A percentile compares a stretch with the other conserved stretches of the same genome.
These are phyloP conservation scores for Collybia sp. DNA, from an alignment of 768 basidiomycete species.

Conservation along the genomic window DNA sequence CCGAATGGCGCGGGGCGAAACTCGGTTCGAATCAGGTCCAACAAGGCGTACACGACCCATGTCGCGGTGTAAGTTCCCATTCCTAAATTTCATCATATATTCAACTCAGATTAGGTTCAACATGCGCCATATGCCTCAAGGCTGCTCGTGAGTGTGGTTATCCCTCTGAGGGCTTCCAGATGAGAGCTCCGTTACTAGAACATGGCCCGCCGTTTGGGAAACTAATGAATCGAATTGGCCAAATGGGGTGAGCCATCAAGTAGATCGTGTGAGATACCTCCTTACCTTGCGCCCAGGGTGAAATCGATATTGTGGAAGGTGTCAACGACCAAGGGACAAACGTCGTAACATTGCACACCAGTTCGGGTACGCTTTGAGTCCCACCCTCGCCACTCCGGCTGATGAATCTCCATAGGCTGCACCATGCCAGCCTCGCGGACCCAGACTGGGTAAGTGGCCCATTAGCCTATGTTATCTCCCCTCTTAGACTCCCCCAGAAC, in stretches of 20 bases:
- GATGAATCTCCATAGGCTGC: conserved; percentile 22
- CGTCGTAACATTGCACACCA: conserved; percentile 52
- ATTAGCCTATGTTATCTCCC: background rate
- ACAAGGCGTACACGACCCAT: conserved; percentile 46
- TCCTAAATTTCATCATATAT: background rate
- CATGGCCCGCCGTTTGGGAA: conserved; percentile 55
- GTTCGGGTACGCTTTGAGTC: conserved; percentile 23
- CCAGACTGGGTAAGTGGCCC: conserved; percentile 37
- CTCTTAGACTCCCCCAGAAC: conserved; percentile 12
- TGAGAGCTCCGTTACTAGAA: conserved; percentile 14
- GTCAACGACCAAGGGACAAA: conserved; percentile 54
- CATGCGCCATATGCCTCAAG: conserved; percentile 32
- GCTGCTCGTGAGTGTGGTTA: conserved; percentile 21
- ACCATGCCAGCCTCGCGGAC: conserved; percentile 32
- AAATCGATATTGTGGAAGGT: conserved; percentile 50
- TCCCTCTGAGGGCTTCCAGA: background rate
- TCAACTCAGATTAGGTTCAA: conserved; percentile 22
- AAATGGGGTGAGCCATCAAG: conserved; percentile 27
- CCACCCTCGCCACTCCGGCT: background rate
- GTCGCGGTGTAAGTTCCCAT: conserved; percentile 42
- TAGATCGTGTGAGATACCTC: conserved; percentile 45
- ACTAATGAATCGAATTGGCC: conserved; percentile 50
- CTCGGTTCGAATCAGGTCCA: conserved; percentile 49
- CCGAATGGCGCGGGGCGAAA: conserved; percentile 46
- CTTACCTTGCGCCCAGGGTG: conserved; percentile 28